Evolutionary conservation across 495 filamentous ascomycete species (phyloP), one percentile per base, ranked within the genome.

Genomic region (Hamigera avellanea): DNA sequence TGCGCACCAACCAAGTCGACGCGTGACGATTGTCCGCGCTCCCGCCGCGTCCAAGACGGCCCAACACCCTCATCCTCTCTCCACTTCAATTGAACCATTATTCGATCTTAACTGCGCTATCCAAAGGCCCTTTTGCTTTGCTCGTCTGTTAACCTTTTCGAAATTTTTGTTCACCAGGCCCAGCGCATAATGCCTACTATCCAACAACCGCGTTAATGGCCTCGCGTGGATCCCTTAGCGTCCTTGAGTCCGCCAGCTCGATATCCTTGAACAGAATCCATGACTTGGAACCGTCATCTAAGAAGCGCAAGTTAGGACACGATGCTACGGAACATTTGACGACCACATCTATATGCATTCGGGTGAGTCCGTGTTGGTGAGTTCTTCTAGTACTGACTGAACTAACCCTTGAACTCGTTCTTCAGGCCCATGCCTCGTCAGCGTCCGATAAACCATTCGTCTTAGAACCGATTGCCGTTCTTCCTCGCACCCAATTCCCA

Each of bases 401-500:
- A 17, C 34, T 40, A 49, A 40, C 15, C 32, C 37, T 23, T 44
- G 10, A 15, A 32, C 14, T 28, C 14, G 9, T 17, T 7, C 14
- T 44, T 17, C 32, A 81, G 80, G 68, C 75, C 28, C 69, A 78
- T 42, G 70, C 75, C 16, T 63, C 70, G 13, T 72, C 64, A 23
- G 46, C 73, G 31, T 66, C 66, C 6, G 54, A 70, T n/a, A 72
- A 75, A 42, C 72, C 76, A 9, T 67, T 75, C 30, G 66, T 67
- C 28, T 59, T 82, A 19, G 61, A 73, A 28, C 78, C 78, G 5
- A 56, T 82, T 33, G 65, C 76, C 43, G 56, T 76, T 14, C 53
- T 84, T 0, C 74, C 77, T 14, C 77, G 78, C 43, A 69, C 72
- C 21, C 54, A 64, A 35, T 49, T 84, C 3, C 71, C 73, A 5